Evolutionary conservation across 352 stramenopile species (phyloP).

Genomic region (Elongisporangium undulatum): DNA sequence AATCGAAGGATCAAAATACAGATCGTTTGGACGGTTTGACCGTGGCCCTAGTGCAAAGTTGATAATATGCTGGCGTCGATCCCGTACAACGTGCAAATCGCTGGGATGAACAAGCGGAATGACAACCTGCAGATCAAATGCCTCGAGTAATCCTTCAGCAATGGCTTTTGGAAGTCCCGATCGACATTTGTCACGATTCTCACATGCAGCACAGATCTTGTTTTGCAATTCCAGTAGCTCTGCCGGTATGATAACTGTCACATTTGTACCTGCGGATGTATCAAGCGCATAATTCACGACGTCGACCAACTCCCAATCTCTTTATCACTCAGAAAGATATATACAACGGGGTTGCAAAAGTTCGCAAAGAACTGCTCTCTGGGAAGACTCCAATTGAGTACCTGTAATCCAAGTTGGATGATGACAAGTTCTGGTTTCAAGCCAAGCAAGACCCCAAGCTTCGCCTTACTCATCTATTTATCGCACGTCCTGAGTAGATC

Average conservation of each 20-base stretch:
- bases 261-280: not conserved
- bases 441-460: slow-evolving; percentile 1
- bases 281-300: not conserved
- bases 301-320: not conserved
- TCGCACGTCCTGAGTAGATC: slow-evolving; percentile 6
- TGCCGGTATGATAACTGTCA: not conserved
- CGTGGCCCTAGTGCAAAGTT: not conserved
- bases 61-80: not conserved
- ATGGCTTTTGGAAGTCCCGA: not conserved
- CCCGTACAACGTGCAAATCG: not conserved
- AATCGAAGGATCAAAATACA: not conserved
- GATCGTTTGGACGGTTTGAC: not conserved
- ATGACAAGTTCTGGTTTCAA: not conserved
- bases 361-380: not conserved
- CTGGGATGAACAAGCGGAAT: not conserved
- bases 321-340: not conserved
- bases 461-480: slow-evolving; percentile 9
- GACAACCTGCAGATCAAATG: not conserved
- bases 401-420: slow-evolving; percentile 1
- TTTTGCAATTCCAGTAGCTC: not conserved
- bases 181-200: not conserved
- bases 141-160: not conserved
- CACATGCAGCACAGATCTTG: not conserved
- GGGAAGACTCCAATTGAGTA: slow-evolving; percentile 3
- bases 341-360: slow-evolving; percentile 4